Percentiles rank a stretch among this genome's conserved stretches.
Evolutionary conservation across 2,329 filamentous ascomycete genomes (phyloP).

Genomic region (Monilinia aucupariae): DNA sequence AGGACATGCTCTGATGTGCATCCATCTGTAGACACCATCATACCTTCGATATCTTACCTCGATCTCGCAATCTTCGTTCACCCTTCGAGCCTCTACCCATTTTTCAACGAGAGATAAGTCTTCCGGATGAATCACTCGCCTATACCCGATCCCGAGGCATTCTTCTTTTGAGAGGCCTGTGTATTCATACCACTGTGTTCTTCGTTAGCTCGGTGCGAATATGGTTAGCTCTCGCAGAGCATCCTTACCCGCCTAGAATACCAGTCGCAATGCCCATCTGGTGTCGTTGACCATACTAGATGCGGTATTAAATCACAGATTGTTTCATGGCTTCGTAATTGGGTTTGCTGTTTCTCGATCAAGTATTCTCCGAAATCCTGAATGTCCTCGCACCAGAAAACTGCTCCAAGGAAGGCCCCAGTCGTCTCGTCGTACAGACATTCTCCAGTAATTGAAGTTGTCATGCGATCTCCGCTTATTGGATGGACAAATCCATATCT

Average conservation of each 20-base stretch:
- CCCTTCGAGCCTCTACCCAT: constrained; percentile 16
- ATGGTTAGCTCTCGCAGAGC: background rate
- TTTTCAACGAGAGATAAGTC: constrained; percentile 20
- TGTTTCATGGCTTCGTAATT: constrained; percentile 24
- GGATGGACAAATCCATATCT: constrained; percentile 24
- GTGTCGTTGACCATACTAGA: constrained; percentile 25
- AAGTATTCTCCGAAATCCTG: constrained; percentile 24
- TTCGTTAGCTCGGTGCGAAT: background rate
- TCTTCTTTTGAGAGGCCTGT: constrained; percentile 25
- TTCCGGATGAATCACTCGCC: constrained; percentile 21
- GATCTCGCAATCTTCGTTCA: constrained; percentile 18
- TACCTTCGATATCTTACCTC: constrained; percentile 26
- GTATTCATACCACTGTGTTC: constrained; percentile 28
- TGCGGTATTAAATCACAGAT: constrained; percentile 29
- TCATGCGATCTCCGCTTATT: constrained; percentile 19
- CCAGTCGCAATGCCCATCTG: constrained; percentile 24
- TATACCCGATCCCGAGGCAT: constrained; percentile 19
- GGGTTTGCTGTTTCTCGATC: constrained; percentile 16
- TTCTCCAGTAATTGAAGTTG: constrained; percentile 22
- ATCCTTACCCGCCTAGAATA: constrained; percentile 25
- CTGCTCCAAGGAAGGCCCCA: constrained; percentile 26
- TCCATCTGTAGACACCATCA: constrained; percentile 29
- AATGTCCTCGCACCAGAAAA: constrained; percentile 27
- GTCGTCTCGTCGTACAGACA: constrained; percentile 28
- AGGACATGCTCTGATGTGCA: constrained; percentile 26